A percentile compares a stretch with the other conserved stretches of the same genome.
Evolutionary conservation across 768 basidiomycete genomes (phyloP).

Genomic region (Podaxis mareebaensis): DNA sequence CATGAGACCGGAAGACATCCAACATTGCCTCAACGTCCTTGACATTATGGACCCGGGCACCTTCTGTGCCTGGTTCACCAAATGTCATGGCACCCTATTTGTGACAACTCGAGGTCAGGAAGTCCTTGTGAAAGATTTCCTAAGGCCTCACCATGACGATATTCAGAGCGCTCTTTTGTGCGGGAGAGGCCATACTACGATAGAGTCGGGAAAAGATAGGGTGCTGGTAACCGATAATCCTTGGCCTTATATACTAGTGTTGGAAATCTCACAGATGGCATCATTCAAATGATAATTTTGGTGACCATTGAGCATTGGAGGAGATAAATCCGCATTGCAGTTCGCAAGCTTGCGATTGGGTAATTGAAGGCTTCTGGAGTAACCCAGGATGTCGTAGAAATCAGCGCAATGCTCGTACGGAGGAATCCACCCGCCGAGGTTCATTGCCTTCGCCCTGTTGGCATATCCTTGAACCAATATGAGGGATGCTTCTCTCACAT

Average conservation of each 20-base stretch:
- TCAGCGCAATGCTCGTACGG: too few relatives aligned
- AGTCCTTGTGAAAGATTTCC: not conserved
- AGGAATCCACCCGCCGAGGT: too few relatives aligned
- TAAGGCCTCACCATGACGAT: conserved; percentile 47
- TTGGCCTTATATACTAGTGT: not conserved
- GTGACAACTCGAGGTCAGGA: not conserved
- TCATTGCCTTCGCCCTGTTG: too few relatives aligned
- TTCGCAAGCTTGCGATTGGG: too few relatives aligned
- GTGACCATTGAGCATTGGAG: too few relatives aligned
- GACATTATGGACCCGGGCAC: conserved; percentile 49
- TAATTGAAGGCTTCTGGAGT: too few relatives aligned
- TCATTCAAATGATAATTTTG: not conserved
- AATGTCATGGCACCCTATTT: conserved; percentile 57
- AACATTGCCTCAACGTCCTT: conserved; percentile 52
- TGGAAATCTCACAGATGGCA: not conserved
- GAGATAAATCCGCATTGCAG: too few relatives aligned
- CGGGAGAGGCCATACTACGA: conserved; percentile 23
- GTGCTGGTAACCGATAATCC: too few relatives aligned
- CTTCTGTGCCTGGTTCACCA: conserved; percentile 46
- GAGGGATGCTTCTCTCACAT: too few relatives aligned
- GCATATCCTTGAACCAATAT: too few relatives aligned
- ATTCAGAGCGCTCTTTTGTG: conserved; percentile 44
- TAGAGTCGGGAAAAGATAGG: not conserved
- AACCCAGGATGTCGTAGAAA: too few relatives aligned
- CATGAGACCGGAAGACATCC: conserved; percentile 53